phyloP scores from a whole-genome alignment of 2,329 filamentous ascomycete genomes.

The Fusarium temperatum region DNA sequence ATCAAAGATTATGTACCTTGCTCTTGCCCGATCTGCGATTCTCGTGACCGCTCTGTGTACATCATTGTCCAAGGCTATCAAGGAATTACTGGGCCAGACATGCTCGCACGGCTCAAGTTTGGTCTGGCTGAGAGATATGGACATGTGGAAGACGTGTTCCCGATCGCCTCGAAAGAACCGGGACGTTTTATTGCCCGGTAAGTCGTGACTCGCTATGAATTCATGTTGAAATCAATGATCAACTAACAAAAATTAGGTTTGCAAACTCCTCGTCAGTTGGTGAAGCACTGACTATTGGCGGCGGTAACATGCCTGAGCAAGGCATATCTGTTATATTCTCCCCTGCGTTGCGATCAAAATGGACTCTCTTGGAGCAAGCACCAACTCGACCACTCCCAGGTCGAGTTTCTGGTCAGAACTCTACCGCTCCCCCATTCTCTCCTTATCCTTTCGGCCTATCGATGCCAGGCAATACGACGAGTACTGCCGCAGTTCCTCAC shows the following conservation, averaged over 20 bases:
- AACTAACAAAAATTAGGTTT: constrained; percentile 37
- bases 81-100: constrained; percentile 23
- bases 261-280: constrained; percentile 38
- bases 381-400: not conserved
- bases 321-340: constrained; percentile 40
- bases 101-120: constrained; percentile 43
- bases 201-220: not conserved
- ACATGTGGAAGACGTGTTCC: constrained; percentile 43
- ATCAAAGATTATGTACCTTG: constrained; percentile 43
- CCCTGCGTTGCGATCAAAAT: constrained; percentile 46
- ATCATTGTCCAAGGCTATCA: constrained; percentile 28
- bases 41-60: constrained; percentile 46
- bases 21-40: constrained; percentile 42
- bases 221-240: not conserved
- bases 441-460: constrained; percentile 2
- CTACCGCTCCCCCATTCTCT: not conserved
- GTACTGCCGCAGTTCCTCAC: not conserved
- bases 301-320: constrained; percentile 39
- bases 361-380: constrained; percentile 27
- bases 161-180: constrained; percentile 13
- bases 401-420: not conserved
- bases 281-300: constrained; percentile 38
- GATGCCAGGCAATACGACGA: not conserved
- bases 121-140: constrained; percentile 44
- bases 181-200: constrained; percentile 44